Base-by-base conservation (phyloP, 768 basidiomycete genomes). In the Tylopilus balloui region DNA sequence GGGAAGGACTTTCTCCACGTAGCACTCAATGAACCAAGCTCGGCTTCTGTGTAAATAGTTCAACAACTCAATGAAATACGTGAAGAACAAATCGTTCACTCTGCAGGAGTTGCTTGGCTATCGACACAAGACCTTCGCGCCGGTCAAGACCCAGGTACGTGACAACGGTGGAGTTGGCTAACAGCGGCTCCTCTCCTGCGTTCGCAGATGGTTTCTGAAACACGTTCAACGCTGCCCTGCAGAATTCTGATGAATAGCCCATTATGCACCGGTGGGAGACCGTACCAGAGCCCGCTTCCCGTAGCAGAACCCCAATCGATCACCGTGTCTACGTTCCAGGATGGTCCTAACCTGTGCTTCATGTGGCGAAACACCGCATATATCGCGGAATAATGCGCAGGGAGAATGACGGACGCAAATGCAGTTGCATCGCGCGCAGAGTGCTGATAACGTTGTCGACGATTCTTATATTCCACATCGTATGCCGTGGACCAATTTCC, bases 281-380 rank as follows among this genome's bases (percentile, higher is more conserved):
- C 75, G 31, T 59, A 92, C 92, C 92, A 94, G 24, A 93, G 74
- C 2, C 83, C 90, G 58, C 84, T 88, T 11, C 90, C 92, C 0
- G 84, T 81, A 9, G 81, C 91, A 45, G 84, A 76, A 11, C 92
- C 92, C 84, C 88, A 94, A 58, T 95, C 92, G 35, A 92, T 71
- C 11, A 95, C 71, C 28, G 71, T 76, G 23, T 81, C 71, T 46
- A 81, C 71, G 27, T 69, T 67, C 80, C 78, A 88, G n/a, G 73
- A 73, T 7, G 73, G 64, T n/a, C 79, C 83, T 31, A 92, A 57
- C 47, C 91, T 74, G 41, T 70, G 75, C 51, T 78, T 84, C 31
- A 83, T 56, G 54, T 90, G 83, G 40, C 78, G 71, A 15, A 94
- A 68, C 6, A 93, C 88, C n/a, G 85, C 73, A 42, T 71, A 75